Base-by-base conservation (phyloP, 305 asterid genomes). In the Solanum hybrid region DNA sequence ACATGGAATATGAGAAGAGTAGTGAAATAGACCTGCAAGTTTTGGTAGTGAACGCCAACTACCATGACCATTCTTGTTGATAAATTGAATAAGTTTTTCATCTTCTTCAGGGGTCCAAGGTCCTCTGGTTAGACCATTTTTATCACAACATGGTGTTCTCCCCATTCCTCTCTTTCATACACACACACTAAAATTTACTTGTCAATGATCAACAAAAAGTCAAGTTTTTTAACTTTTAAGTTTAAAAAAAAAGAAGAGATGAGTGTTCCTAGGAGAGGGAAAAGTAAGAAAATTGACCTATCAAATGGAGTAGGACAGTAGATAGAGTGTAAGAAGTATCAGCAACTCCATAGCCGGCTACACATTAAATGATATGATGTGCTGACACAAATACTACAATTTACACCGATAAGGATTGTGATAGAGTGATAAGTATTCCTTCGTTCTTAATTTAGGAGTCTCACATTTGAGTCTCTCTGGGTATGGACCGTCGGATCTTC, bases 51-150 rank as follows among this genome's bases (percentile, higher is more conserved):
- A 91, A 20, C 95, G 88, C 98, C 98, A 95, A 86, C 88, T 93
- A 22, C 93, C 93, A 91, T 89, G 95, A 24, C 98, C 98, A 93
- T 93, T 92, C 60, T 91, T 71, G 14, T 91, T 88, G 89, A 95
- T 94, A 84, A 92, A 94, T 40, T 93, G 94, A 81, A 93, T 89
- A 27, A 95, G 95, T 91, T 93, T 92, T 75, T 95, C 98, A 64
- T 97, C 99, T 95, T 97, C 99, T 42, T 97, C 99, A 22, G 98
- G 91, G n/a, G 99, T 94, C 99, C 99, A 97, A 46, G 86, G 76
- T 77, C 89, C 89, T 92, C 92, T 97, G 89, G 95, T 97, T 94
- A 97, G 66, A 89, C 98, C 99, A 86, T 94, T 95, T 95, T 95
- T 96, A 20, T 96, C 99, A 94, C 99, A 97, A 73, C 99, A 97